phyloP scores from a whole-genome alignment of 2,329 filamentous ascomycete genomes.

The Aureobasidium namibiae region DNA sequence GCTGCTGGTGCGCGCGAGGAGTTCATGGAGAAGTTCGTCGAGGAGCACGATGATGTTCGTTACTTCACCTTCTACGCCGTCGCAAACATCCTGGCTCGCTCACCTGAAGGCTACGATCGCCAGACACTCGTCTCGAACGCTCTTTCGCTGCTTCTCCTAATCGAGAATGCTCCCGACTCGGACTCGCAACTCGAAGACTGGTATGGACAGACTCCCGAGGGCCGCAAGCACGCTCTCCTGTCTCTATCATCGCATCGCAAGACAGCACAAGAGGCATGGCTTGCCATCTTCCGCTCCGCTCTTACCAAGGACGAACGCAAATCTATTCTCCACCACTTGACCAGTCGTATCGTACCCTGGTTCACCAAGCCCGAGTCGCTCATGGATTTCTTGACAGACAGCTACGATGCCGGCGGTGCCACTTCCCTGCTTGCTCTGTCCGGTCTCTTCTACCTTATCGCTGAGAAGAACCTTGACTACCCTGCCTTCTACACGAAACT shows the following conservation, averaged over 20 bases:
- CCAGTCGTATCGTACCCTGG: slow-evolving; percentile 76
- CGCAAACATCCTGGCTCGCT: slow-evolving; percentile 27
- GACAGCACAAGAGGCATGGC: slow-evolving; percentile 78
- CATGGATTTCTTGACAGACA: slow-evolving; percentile 95
- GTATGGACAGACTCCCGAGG: slow-evolving; percentile 56
- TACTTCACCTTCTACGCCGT: slow-evolving; percentile 73
- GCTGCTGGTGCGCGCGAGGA: slow-evolving; percentile 56
- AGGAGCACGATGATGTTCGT: slow-evolving; percentile 74
- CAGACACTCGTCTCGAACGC: slow-evolving; percentile 46
- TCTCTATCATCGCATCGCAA: slow-evolving; percentile 66
- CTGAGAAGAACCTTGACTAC: slow-evolving; percentile 90
- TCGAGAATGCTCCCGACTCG: slow-evolving; percentile 63
- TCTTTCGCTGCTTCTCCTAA: slow-evolving; percentile 54
- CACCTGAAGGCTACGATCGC: slow-evolving; percentile 16
- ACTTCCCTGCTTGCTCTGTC: slow-evolving; percentile 82
- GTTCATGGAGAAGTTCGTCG: slow-evolving; percentile 70
- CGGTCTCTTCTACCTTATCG: slow-evolving; percentile 90
- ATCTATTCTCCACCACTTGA: slow-evolving; percentile 64
- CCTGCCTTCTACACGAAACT: slow-evolving; percentile 83
- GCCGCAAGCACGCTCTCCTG: slow-evolving; percentile 57
- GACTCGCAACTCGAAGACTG: slow-evolving; percentile 61
- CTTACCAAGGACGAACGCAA: slow-evolving; percentile 71
- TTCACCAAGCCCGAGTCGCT: slow-evolving; percentile 81
- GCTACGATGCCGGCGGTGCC: slow-evolving; percentile 77
- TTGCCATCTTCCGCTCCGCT: slow-evolving; percentile 61